Percentiles rank a stretch among this genome's conserved stretches.
Evolutionary conservation across 2,329 filamentous ascomycete species (phyloP).

Genomic region (Aspergillaceae sp.): DNA sequence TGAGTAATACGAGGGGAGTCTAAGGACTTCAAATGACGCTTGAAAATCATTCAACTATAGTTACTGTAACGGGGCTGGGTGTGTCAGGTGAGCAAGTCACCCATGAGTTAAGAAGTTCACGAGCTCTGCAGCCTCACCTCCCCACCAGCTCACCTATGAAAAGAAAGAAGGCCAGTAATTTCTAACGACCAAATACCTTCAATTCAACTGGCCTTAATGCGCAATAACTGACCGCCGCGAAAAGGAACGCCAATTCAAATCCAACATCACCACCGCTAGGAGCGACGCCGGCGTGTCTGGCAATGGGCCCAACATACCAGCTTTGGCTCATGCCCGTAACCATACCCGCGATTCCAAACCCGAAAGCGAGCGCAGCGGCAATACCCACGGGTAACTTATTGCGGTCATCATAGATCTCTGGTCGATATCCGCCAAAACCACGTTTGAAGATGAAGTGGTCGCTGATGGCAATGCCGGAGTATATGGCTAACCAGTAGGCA

Average conservation of each 20-base stretch:
- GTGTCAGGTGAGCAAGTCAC: no score
- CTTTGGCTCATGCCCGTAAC: slow-evolving; percentile 61
- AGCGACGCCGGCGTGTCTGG: slow-evolving; percentile 46
- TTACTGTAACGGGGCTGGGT: no score
- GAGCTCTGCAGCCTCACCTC: no score
- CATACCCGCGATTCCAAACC: slow-evolving; percentile 56
- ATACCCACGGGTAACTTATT: slow-evolving; percentile 53
- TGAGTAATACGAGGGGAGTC: no score
- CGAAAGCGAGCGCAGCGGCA: slow-evolving; percentile 56
- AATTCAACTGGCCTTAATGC: slow-evolving; percentile 44
- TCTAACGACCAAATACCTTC: slow-evolving; percentile 35
- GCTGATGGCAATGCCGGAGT: slow-evolving; percentile 55
- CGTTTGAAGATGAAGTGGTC: slow-evolving; percentile 63
- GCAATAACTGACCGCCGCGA: slow-evolving; percentile 47
- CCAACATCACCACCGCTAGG: slow-evolving; percentile 48
- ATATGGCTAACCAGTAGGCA: slow-evolving; percentile 67
- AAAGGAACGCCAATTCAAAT: slow-evolving; percentile 58
- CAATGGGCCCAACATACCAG: slow-evolving; percentile 62
- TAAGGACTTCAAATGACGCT: no score
- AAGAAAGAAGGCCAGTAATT: no score
- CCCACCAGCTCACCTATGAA: no score
- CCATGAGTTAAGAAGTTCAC: no score
- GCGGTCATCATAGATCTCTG: slow-evolving; percentile 50
- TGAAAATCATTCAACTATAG: no score
- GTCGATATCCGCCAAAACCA: slow-evolving; percentile 52